Evolutionary conservation across 2,329 filamentous ascomycete species (phyloP), one percentile per base, ranked within the genome.

Genomic region (Xylariales sp.): DNA sequence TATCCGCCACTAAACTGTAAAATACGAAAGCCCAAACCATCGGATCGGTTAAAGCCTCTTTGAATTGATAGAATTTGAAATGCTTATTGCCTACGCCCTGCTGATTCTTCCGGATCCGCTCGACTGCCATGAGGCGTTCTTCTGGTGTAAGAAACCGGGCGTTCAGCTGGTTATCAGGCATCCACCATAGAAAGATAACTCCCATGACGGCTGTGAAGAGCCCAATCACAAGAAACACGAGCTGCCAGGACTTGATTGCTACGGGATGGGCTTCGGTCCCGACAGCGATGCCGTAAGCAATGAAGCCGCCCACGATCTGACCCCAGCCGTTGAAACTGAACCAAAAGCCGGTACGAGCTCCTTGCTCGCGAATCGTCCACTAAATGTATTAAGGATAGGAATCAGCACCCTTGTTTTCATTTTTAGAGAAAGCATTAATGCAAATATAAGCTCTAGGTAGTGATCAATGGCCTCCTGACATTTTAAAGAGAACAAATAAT

Each of bases 61-160:
- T 54, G 27, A 81, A 60, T 51, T 86, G 81, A 38, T 82, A 76
- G 51, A 67, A 55, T 51, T 83, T 83, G 59, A 78, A 83, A 45
- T 84, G 75, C 59, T 81, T 81, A 48, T 84, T 84, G 4, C 79
- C 79, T 15, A 85, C 78, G 4, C 81, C 81, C 52, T 84, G 80
- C 43, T 81, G 72, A 44, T 85, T 85, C 21, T 71, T 59, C 0
- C 79, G 63, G 29, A 85, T 78, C 6, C 81, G 68, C 44, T 63
- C 59, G 17, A 63, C 48, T 13, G 61, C 61, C 19, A 83, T 60
- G 2, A 81, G 51, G 0, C 74, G 72, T 43, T 86, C 82, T 40
- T 75, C 69, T 40, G 76, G 69, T 15, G 65, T 80, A 29, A 86
- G 47, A 44, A 64, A 66, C 2, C 54, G 51, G 5, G 62, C 63